Evolutionary conservation across 2,329 filamentous ascomycete genomes (phyloP).

Genomic region (Fusarium luffae): DNA sequence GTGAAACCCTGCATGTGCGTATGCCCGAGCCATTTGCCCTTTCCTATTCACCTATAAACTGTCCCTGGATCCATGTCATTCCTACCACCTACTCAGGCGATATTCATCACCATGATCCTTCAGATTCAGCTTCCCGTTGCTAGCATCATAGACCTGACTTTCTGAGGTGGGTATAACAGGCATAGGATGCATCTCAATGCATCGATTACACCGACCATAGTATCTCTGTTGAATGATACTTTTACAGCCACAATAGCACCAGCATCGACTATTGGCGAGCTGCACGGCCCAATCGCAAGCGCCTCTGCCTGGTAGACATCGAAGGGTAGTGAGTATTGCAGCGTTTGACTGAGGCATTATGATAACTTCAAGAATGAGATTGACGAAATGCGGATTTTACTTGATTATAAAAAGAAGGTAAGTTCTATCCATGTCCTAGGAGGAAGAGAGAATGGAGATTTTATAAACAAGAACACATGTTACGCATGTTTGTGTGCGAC

Average conservation of each 20-base stretch:
- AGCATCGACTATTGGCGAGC: background rate
- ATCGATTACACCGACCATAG: background rate
- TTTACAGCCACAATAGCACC: background rate
- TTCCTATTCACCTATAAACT: background rate
- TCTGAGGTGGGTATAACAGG: background rate
- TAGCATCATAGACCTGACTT: background rate
- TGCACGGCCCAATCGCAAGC: too few relatives aligned
- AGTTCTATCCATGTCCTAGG: background rate
- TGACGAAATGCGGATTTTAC: background rate
- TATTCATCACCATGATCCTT: background rate
- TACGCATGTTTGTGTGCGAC: background rate
- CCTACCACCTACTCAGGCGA: background rate
- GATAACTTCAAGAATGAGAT: background rate
- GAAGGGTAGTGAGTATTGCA: background rate
- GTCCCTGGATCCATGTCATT: background rate
- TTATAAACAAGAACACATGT: background rate
- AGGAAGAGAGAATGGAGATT: background rate
- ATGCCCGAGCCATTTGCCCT: background rate
- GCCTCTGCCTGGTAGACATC: accelerated
- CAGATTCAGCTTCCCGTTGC: background rate
- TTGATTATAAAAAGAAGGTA: background rate
- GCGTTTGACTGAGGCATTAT: background rate
- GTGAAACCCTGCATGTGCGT: background rate
- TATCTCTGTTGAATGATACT: background rate
- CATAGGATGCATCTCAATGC: background rate